A percentile compares a stretch with the other conserved stretches of the same genome.
These are phyloP conservation scores for Psilocybe sp. DNA, from an alignment of 768 basidiomycete genomes.

Conservation along the genomic window DNA sequence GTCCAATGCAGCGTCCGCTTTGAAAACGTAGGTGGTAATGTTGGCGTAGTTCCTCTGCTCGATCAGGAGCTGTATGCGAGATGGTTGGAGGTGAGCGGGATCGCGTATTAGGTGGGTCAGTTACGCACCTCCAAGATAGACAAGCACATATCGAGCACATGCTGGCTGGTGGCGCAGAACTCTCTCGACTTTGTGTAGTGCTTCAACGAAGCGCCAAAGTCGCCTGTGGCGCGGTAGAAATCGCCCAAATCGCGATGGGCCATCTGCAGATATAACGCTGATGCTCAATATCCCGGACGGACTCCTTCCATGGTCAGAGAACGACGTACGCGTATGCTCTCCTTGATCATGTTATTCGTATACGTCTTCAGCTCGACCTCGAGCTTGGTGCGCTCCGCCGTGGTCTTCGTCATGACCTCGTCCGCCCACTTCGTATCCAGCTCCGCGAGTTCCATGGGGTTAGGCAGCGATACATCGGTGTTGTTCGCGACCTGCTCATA, in stretches of 20 bases:
- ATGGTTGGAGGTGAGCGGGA: background rate
- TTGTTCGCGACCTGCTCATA: conserved; percentile 48
- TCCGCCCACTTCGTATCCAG: conserved; percentile 76
- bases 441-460: conserved; percentile 42
- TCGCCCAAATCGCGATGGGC: conserved; percentile 86
- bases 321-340: conserved; percentile 83
- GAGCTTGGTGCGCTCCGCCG: conserved; percentile 74
- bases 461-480: conserved; percentile 38
- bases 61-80: conserved; percentile 59
- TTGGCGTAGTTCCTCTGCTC: conserved; percentile 87
- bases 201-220: conserved; percentile 67
- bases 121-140: conserved; percentile 69
- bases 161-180: conserved; percentile 86
- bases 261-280: conserved; percentile 54
- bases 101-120: conserved; percentile 1
- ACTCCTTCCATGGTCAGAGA: background rate
- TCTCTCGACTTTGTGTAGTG: conserved; percentile 91
- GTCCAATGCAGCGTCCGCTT: conserved; percentile 91
- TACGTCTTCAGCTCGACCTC: conserved; percentile 96
- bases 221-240: conserved; percentile 72
- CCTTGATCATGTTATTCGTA: conserved; percentile 96
- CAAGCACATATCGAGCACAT: conserved; percentile 92
- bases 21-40: conserved; percentile 90
- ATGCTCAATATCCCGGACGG: background rate
- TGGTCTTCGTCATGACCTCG: conserved; percentile 59